Evolutionary conservation across 495 filamentous ascomycete species (phyloP).

Genomic region (Trichoderma asperelloides): DNA sequence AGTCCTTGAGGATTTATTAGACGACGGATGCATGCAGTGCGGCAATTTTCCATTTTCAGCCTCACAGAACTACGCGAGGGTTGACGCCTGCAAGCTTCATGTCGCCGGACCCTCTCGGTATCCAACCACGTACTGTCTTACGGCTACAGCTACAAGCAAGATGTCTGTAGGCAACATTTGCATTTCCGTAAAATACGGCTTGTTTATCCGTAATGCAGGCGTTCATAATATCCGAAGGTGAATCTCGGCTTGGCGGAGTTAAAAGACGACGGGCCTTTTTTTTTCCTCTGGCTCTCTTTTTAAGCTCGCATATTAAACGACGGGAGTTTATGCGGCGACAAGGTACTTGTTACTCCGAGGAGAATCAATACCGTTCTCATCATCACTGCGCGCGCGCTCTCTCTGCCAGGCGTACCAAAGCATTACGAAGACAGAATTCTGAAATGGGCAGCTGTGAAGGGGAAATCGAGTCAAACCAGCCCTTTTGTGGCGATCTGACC

Average conservation of each 20-base stretch:
- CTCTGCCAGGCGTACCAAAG: not conserved
- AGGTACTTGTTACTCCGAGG: not conserved
- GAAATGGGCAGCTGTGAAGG: too few relatives aligned
- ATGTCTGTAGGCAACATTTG: too few relatives aligned
- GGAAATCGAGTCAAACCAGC: too few relatives aligned
- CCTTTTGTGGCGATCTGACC: too few relatives aligned
- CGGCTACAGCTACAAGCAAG: too few relatives aligned
- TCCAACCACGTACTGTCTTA: not conserved
- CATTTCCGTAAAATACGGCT: not conserved
- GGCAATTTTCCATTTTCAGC: not conserved
- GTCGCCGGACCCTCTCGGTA: not conserved
- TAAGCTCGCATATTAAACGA: slow-evolving; percentile 1
- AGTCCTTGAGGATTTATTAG: not conserved
- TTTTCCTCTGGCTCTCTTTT: not conserved
- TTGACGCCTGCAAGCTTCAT: not conserved
- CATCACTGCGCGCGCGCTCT: not conserved
- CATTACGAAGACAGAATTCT: too few relatives aligned
- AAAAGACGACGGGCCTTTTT: slow-evolving; percentile 2
- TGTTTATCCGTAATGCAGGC: not conserved
- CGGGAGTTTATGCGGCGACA: not conserved
- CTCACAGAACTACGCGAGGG: not conserved
- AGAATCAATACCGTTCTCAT: not conserved
- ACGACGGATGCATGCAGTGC: not conserved
- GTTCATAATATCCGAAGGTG: not conserved
- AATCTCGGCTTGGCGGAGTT: not conserved